Conservation (phyloP, 176 grass and related monocot species). For the Lolium multiflorum region DNA sequence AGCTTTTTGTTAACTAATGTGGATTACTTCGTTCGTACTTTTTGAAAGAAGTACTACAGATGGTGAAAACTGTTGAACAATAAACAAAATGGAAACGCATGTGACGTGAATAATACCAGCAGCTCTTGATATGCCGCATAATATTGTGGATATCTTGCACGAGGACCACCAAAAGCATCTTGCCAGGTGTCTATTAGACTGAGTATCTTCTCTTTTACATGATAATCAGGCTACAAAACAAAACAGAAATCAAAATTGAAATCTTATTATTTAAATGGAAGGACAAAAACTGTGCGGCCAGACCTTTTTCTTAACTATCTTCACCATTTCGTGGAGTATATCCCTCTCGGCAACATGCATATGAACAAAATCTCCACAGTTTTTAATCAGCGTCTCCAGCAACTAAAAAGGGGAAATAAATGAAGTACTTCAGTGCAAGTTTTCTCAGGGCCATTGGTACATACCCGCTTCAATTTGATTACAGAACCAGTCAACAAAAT, state of each 20-base stretch:
- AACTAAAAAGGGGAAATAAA: conserved; percentile 59
- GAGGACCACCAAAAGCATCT: conserved; percentile 97
- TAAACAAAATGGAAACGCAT: conserved; percentile 12
- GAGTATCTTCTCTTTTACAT: conserved; percentile 70
- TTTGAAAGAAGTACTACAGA: background rate
- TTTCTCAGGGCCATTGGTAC: background rate
- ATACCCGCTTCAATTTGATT: background rate
- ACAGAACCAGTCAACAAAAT: conserved; percentile 24
- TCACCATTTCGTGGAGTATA: conserved; percentile 93
- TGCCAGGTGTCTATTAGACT: conserved; percentile 91
- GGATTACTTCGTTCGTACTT: background rate
- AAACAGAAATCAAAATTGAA: conserved; percentile 20
- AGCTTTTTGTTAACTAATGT: conserved; percentile 26
- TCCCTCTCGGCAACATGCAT: conserved; percentile 89
- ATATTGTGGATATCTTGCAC: conserved; percentile 88
- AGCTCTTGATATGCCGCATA: conserved; percentile 84
- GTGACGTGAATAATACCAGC: conserved; percentile 58
- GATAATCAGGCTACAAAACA: conserved; percentile 60
- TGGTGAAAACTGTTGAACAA: conserved; percentile 19
- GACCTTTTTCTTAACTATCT: conserved; percentile 99
- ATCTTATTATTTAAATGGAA: conserved; percentile 3
- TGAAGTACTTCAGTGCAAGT: conserved; percentile 37
- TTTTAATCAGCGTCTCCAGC: conserved; percentile 91
- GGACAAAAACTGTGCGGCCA: background rate
- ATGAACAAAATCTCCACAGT: conserved; percentile 94